Conservation (phyloP, 345 rosid genomes). For the Zanthoxylum bungeanum region DNA sequence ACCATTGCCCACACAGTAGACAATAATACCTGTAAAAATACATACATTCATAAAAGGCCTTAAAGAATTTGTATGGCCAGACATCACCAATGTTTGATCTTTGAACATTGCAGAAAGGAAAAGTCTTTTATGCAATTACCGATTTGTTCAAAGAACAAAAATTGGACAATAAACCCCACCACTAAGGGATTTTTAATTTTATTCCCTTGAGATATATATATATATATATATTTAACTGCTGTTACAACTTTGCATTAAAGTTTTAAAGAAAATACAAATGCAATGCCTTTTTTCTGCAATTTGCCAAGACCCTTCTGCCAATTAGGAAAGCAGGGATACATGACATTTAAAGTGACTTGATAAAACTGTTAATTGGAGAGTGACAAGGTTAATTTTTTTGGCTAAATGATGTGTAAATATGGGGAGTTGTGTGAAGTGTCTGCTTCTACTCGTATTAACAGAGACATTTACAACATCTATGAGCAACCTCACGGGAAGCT, state of each 20-base stretch:
- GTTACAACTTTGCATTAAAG: slow-evolving; percentile 8
- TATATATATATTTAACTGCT: too few relatives aligned
- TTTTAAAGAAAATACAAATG: background rate
- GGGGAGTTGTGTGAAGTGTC: background rate
- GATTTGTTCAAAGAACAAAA: too few relatives aligned
- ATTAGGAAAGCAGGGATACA: background rate
- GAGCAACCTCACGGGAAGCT: background rate
- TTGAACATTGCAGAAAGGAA: too few relatives aligned
- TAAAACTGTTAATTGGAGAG: background rate
- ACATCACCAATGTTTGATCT: too few relatives aligned
- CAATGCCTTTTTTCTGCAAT: slow-evolving; percentile 10
- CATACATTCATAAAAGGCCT: too few relatives aligned
- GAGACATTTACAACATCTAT: background rate
- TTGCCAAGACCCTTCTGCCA: background rate
- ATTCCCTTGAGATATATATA: too few relatives aligned
- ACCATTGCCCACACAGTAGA: too few relatives aligned
- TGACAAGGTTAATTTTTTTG: background rate
- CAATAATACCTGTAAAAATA: too few relatives aligned
- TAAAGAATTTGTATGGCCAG: too few relatives aligned
- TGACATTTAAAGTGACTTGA: background rate
- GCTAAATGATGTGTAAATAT: background rate
- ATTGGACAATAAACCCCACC: too few relatives aligned
- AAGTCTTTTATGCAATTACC: too few relatives aligned
- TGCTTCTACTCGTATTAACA: background rate
- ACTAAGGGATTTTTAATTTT: too few relatives aligned